These are phyloP conservation scores for Pythium periplocum DNA, from an alignment of 352 stramenopile genomes.

Conservation along the genomic window DNA sequence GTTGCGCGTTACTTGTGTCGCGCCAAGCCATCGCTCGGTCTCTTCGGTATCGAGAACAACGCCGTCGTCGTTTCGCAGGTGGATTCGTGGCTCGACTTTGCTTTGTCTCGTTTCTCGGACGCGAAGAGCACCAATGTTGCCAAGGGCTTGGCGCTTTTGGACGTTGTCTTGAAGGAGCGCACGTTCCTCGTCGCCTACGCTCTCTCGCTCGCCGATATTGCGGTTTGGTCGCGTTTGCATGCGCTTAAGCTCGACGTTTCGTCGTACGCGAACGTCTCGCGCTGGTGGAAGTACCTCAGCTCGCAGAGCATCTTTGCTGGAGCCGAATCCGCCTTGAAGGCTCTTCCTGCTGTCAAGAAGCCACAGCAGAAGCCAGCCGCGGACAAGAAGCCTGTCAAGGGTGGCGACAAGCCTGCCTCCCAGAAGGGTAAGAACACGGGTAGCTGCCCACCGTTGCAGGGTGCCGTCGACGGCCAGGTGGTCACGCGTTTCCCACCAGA, in stretches of 20 bases:
- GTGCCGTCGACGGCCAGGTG: conserved; percentile 92
- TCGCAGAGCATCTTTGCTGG: conserved; percentile 54
- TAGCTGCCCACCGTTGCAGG: conserved; percentile 92
- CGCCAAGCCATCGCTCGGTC: conserved; percentile 25
- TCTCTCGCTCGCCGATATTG: conserved; percentile 95
- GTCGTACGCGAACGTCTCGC: conserved; percentile 58
- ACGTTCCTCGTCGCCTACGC: conserved; percentile 94
- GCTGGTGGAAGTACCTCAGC: conserved; percentile 69
- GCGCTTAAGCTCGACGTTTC: conserved; percentile 38
- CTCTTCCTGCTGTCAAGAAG: conserved; percentile 21
- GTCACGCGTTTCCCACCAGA: conserved; percentile 99
- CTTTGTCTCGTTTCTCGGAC: conserved; percentile 46
- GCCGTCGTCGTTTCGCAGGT: conserved; percentile 53
- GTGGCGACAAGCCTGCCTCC: conserved; percentile 16
- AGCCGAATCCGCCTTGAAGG: conserved; percentile 44
- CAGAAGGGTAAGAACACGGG: conserved; percentile 82
- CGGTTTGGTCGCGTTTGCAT: conserved; percentile 82
- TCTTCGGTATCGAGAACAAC: conserved; percentile 61
- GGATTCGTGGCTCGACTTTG: conserved; percentile 95
- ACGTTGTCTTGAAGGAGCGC: conserved; percentile 80
- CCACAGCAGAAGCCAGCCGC: conserved; percentile 10
- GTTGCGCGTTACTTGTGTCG: conserved; percentile 66
- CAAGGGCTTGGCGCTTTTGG: conserved; percentile 77
- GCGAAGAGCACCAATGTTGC: conserved; percentile 15
- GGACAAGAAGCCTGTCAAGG: conserved; percentile 18